Conservation (phyloP, 2,329 filamentous ascomycete species). For the Fusarium sp. region DNA sequence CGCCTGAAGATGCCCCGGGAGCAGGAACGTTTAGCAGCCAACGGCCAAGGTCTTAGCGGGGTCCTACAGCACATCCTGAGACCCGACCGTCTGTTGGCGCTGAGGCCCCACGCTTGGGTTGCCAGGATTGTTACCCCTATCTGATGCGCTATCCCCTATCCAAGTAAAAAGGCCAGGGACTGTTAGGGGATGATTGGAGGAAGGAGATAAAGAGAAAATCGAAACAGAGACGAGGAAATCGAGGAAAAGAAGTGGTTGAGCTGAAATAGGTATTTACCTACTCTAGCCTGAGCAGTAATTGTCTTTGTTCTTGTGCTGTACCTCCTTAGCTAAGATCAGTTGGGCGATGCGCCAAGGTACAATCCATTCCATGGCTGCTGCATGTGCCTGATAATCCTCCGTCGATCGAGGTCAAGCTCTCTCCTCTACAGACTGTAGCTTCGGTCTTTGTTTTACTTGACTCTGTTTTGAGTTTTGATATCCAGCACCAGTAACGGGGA, state of each 20-base stretch:
- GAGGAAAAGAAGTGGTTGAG: neutral
- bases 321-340: slow-evolving; percentile 9
- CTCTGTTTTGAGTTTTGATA: slow-evolving; percentile 35
- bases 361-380: slow-evolving; percentile 14
- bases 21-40: slow-evolving; percentile 21
- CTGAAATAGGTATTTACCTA: neutral
- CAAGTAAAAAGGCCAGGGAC: slow-evolving; percentile 31
- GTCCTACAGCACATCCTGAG: slow-evolving; percentile 9
- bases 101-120: slow-evolving; percentile 21
- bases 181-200: slow-evolving; percentile 35
- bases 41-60: slow-evolving; percentile 9
- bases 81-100: slow-evolving; percentile 25
- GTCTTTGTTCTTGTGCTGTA: slow-evolving; percentile 13
- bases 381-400: slow-evolving; percentile 29
- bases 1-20: slow-evolving; percentile 3
- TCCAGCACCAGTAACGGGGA: slow-evolving; percentile 35
- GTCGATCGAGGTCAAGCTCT: slow-evolving; percentile 19
- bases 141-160: slow-evolving; percentile 38
- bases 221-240: slow-evolving; percentile 8
- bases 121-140: slow-evolving; percentile 36
- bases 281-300: neutral
- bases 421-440: slow-evolving; percentile 9
- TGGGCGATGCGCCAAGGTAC: slow-evolving; percentile 10
- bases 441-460: slow-evolving; percentile 26
- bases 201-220: neutral